Conservation (phyloP, 2,329 filamentous ascomycete species). For the Neocatenulostroma microsporum region DNA sequence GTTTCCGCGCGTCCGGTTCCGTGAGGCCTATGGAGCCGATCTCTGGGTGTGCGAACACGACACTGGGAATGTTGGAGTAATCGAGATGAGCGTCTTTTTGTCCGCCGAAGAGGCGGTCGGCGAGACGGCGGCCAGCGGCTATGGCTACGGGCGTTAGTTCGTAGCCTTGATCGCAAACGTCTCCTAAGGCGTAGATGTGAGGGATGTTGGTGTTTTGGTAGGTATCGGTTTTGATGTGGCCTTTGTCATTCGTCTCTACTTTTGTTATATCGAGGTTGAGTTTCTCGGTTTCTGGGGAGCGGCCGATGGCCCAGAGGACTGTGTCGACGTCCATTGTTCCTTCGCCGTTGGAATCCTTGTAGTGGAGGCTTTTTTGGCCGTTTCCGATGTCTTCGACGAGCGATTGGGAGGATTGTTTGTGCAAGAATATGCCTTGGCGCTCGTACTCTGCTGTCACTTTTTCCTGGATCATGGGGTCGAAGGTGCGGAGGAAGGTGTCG, state of each 20-base stretch:
- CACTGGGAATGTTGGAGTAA: constrained; percentile 73
- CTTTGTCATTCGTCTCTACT: constrained; percentile 58
- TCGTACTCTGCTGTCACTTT: constrained; percentile 71
- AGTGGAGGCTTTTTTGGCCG: constrained; percentile 65
- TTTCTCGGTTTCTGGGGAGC: constrained; percentile 61
- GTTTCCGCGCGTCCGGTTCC: constrained; percentile 65
- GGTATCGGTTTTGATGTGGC: constrained; percentile 65
- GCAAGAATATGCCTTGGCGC: constrained; percentile 66
- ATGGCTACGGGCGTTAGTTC: constrained; percentile 86
- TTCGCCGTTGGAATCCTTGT: constrained; percentile 59
- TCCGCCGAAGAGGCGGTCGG: constrained; percentile 70
- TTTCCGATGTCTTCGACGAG: constrained; percentile 62
- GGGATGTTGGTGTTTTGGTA: constrained; percentile 74
- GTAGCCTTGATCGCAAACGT: constrained; percentile 65
- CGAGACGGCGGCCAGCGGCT: constrained; percentile 69
- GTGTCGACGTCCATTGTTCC: constrained; percentile 58
- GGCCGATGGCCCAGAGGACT: constrained; percentile 78
- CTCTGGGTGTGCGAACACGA: constrained; percentile 81
- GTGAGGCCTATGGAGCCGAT: constrained; percentile 73
- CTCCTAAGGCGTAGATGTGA: constrained; percentile 73
- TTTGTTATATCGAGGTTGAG: constrained; percentile 66
- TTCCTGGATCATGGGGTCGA: constrained; percentile 83
- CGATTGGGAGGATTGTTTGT: constrained; percentile 60
- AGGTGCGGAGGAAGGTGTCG: constrained; percentile 67
- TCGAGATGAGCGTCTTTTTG: constrained; percentile 56